Percentiles rank a stretch among this genome's conserved stretches.
phyloP scores from a whole-genome alignment of 2,329 filamentous ascomycete genomes.

The Sporothrix phasma region DNA sequence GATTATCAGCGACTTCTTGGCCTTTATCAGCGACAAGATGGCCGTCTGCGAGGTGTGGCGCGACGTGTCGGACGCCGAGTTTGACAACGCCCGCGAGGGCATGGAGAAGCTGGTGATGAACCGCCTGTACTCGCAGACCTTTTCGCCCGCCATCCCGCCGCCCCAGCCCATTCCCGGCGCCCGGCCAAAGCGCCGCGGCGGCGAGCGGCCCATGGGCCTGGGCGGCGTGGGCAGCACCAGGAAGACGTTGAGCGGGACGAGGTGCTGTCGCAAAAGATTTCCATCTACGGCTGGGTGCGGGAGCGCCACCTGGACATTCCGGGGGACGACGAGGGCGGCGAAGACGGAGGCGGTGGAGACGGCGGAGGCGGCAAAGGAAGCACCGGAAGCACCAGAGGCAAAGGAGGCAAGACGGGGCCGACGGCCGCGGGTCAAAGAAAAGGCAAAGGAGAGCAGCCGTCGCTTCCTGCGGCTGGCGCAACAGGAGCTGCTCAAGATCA shows the following conservation, averaged over 20 bases:
- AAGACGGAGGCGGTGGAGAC: too few relatives aligned
- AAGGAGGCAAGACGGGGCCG: too few relatives aligned
- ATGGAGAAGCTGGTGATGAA: constrained; percentile 99
- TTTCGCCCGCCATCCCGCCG: constrained; percentile 83
- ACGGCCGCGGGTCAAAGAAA: too few relatives aligned
- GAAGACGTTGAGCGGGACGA: constrained; percentile 96
- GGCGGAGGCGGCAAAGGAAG: too few relatives aligned
- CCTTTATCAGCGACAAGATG: constrained; percentile 98
- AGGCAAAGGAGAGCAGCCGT: constrained; percentile 72
- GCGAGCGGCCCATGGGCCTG: constrained; percentile 61
- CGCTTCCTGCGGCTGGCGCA: constrained; percentile 84
- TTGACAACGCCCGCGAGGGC: constrained; percentile 94
- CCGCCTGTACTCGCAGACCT: constrained; percentile 86
- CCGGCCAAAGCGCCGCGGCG: constrained; percentile 57
- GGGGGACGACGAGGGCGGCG: constrained; percentile 40
- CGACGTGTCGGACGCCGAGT: constrained; percentile 89
- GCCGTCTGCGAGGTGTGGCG: constrained; percentile 93
- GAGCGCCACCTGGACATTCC: constrained; percentile 93
- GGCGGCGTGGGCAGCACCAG: constrained; percentile 89
- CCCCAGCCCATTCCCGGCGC: constrained; percentile 62
- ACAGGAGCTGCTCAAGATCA: constrained; percentile 92
- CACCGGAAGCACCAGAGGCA: too few relatives aligned
- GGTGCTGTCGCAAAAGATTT: constrained; percentile 90
- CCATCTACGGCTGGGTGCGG: constrained; percentile 89
- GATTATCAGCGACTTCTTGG: constrained; percentile 91